A percentile compares a stretch with the other conserved stretches of the same genome.
Evolutionary conservation across 164 flowering plant species (phyloP).

Genomic region (Magnolia sinica): DNA sequence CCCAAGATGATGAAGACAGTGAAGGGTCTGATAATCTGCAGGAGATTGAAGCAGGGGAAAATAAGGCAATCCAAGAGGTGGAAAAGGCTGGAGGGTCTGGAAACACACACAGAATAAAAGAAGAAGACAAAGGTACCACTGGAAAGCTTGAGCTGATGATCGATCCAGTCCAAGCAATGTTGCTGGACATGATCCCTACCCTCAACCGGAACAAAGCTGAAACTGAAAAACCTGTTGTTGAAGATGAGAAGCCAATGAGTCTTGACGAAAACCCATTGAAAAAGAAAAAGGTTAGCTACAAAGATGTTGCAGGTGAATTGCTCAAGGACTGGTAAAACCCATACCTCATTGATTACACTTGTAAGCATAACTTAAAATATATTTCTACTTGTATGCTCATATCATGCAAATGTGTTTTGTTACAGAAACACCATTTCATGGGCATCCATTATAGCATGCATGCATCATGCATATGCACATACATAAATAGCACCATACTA

Average conservation of each 20-base stretch:
- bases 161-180: slow-evolving; percentile 81
- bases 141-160: slow-evolving; percentile 39
- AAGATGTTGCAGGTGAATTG: slow-evolving; percentile 66
- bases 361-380: not conserved
- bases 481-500: too few relatives aligned
- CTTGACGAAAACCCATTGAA: slow-evolving; percentile 33
- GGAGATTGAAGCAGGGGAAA: slow-evolving; percentile 10
- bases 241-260: slow-evolving; percentile 23
- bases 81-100: slow-evolving; percentile 11
- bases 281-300: slow-evolving; percentile 94
- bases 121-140: slow-evolving; percentile 3
- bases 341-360: not conserved
- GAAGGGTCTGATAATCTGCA: slow-evolving; percentile 10
- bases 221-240: slow-evolving; percentile 8
- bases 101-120: not conserved
- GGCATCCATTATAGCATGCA: not conserved
- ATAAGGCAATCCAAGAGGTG: slow-evolving; percentile 6
- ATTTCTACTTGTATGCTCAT: not conserved
- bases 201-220: slow-evolving; percentile 42
- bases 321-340: slow-evolving; percentile 69
- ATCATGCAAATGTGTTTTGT: not conserved
- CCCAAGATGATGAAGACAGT: slow-evolving; percentile 5
- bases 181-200: slow-evolving; percentile 74
- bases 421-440: not conserved
- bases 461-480: not conserved